phyloP scores from a whole-genome alignment of 2,329 filamentous ascomycete genomes.

The Xylariaceae sp. region DNA sequence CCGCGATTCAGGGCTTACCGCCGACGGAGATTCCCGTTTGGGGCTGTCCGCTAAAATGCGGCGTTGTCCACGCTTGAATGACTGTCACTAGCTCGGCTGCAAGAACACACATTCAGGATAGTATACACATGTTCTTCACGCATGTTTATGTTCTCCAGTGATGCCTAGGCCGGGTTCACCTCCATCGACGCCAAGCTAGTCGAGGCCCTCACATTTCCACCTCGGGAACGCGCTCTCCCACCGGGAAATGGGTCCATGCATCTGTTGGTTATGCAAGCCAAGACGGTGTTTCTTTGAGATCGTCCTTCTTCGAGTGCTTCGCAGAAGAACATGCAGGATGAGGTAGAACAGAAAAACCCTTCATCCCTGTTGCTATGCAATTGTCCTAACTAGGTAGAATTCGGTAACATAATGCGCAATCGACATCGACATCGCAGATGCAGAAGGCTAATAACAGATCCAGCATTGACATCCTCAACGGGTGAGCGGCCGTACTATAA shows the following conservation, averaged over 20 bases:
- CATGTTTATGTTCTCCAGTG: not conserved
- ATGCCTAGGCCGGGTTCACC: not conserved
- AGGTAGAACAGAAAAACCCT: too few species aligned
- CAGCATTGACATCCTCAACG: too few species aligned
- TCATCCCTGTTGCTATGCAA: too few species aligned
- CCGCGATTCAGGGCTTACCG: conserved; percentile 11
- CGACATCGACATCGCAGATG: not conserved
- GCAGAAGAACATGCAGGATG: not conserved
- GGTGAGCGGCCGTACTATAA: too few species aligned
- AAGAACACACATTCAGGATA: not conserved
- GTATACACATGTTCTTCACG: not conserved
- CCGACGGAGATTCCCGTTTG: not conserved
- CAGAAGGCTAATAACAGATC: not conserved
- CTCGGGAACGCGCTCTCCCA: not conserved
- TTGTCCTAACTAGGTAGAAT: too few species aligned
- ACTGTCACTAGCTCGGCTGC: too few species aligned
- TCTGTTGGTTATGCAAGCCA: conserved; percentile 14
- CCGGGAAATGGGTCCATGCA: not conserved
- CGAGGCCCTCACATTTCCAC: not conserved
- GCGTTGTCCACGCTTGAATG: not conserved
- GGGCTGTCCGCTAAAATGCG: not conserved
- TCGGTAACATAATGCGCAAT: too few species aligned
- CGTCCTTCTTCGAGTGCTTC: not conserved
- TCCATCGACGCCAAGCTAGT: conserved; percentile 9
- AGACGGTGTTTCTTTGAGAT: not conserved